Evolutionary conservation across 2,329 filamentous ascomycete species (phyloP).

Genomic region (Aureobasidium sp.): DNA sequence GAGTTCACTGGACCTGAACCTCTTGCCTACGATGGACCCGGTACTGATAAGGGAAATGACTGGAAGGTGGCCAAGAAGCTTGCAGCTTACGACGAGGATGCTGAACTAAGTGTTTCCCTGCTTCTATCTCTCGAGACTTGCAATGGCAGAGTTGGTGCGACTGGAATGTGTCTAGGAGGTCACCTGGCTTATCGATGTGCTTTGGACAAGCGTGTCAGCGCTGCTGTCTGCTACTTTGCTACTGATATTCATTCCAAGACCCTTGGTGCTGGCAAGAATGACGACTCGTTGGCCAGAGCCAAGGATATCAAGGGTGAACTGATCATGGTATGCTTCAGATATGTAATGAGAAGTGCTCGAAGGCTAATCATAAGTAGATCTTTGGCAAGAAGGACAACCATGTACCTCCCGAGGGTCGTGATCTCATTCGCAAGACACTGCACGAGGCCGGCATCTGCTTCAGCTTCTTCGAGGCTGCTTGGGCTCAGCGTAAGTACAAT

Average conservation of each 20-base stretch:
- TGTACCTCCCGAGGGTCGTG: constrained; percentile 73
- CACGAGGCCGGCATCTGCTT: constrained; percentile 68
- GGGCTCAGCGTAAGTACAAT: constrained; percentile 64
- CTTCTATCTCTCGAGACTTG: constrained; percentile 43
- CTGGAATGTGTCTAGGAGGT: constrained; percentile 89
- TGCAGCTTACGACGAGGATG: constrained; percentile 67
- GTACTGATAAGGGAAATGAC: constrained; percentile 79
- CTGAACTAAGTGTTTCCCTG: constrained; percentile 36
- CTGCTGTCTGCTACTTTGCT: constrained; percentile 81
- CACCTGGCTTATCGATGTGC: constrained; percentile 70
- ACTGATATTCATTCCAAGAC: constrained; percentile 81
- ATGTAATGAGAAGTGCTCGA: constrained; percentile 18
- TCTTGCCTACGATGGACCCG: constrained; percentile 76
- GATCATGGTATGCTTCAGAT: constrained; percentile 51
- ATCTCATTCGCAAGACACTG: constrained; percentile 74
- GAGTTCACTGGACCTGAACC: constrained; percentile 84
- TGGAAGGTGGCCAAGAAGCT: constrained; percentile 78
- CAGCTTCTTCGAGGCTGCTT: constrained; percentile 83
- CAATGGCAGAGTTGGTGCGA: constrained; percentile 70
- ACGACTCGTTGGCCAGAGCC: constrained; percentile 56
- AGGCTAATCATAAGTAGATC: constrained; percentile 41
- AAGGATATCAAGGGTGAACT: constrained; percentile 68
- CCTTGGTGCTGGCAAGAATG: constrained; percentile 60
- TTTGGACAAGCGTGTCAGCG: constrained; percentile 68
- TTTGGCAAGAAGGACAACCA: constrained; percentile 89